Base-by-base conservation (phyloP, 208 protist genomes). In the Trichomonas gallinae region DNA sequence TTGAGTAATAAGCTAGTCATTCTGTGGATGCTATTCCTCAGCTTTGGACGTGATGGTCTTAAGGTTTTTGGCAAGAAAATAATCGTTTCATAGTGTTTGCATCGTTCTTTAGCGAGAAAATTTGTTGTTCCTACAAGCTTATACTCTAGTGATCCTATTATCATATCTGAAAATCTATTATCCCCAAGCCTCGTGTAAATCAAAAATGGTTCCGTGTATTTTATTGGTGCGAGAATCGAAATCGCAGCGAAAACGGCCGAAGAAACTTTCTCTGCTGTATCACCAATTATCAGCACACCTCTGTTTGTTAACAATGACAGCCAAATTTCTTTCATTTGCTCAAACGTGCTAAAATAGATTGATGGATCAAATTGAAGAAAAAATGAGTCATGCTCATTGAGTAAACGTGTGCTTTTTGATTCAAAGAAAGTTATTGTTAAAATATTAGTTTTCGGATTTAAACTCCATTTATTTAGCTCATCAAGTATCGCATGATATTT, bases 91-190 rank as follows among this genome's bases (percentile, higher is more conserved):
- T 48, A 93, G 17, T 93, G 87, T 58, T 93, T 93, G 26, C 58
- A 72, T 31, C 44, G 40, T n/a, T 93, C 87, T 93, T n/a, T 13
- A 93, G 44, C 44, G 8, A 93, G 26, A 34, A 26, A 48, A 93
- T 93, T 93, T 9, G 87, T 93, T 48, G 87, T 93, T 38, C 87
- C 87, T 31, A 93, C 87, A 34, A 93, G 40, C 38, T 93, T 93
- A 48, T 51, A 93, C 26, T 93, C 44, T 38, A 13, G 15, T 58
- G 40, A 48, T 26, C 44, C 44, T 36, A 48, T 51, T 17, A 93
- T 93, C 11, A 93, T 51, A n/a, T 93, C 87, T 10, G 87, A 42
- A 93, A 93, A 93, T 21, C 87, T 38, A 38, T 42, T 42, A 58
- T 93, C 87, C 10, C 87, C 87, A 36, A 93, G 26, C 38, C 26